Base-by-base conservation (phyloP, 495 filamentous ascomycete species). In the Lindgomyces ingoldianus region DNA sequence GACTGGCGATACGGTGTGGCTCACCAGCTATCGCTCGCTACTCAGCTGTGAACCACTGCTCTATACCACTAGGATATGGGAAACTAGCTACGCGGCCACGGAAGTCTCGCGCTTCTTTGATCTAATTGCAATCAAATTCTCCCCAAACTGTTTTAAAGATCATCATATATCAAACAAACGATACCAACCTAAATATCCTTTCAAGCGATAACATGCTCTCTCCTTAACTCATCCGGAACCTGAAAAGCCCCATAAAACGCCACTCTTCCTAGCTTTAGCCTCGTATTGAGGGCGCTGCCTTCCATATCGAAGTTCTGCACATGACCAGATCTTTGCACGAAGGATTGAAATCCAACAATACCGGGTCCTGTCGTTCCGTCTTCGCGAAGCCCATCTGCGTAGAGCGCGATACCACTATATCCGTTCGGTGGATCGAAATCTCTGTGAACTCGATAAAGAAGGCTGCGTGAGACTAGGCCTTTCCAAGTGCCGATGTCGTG, bases 81-180 rank as follows among this genome's bases (percentile, higher is more conserved):
- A 62, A 42, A 48, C 59, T 24, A 29, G 59, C 22, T 29, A 48
- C 24, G 59, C 59, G 27, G 48, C 49, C 16, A 53, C 48, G 26
- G 59, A 47, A 53, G 48, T 48, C 49, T 62, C 47, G 24, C 44
- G 30, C 49, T 62, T 62, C 39, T 62, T 62, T 33, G 59, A 62
- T 0, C 65, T 74, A 0, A 75, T 78, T 0, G 56, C 25, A 4
- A 76, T 83, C 42, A 75, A 41, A n/a, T n/a, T n/a, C n/a, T n/a
- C n/a, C n/a, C n/a, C n/a, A n/a, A n/a, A n/a, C n/a, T n/a, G n/a
- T n/a, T n/a, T n/a, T n/a, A n/a, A n/a, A n/a, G n/a, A n/a, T n/a
- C n/a, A n/a, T n/a, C n/a, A n/a, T n/a, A n/a, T n/a, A n/a, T n/a
- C n/a, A n/a, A n/a, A n/a, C n/a, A n/a, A n/a, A n/a, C n/a, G n/a